Evolutionary conservation across 371 early-diverging fungal species (phyloP).

Genomic region (Mortierella sp.): DNA sequence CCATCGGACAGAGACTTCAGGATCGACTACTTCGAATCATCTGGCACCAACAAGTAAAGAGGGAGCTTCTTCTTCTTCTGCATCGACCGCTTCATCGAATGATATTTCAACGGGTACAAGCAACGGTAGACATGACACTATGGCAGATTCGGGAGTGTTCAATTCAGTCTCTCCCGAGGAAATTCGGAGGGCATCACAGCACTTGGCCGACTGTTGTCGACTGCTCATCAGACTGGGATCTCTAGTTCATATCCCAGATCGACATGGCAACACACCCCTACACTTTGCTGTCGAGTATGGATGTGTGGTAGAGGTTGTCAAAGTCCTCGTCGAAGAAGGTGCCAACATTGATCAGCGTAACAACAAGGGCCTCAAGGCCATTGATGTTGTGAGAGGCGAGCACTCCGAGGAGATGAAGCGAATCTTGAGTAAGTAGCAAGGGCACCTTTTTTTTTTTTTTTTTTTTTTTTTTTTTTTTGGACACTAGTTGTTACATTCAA

Average conservation of each 20-base stretch:
- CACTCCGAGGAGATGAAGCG: slow-evolving; percentile 49
- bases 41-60: slow-evolving; percentile 33
- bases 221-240: slow-evolving; percentile 68
- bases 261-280: slow-evolving; percentile 72
- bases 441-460: slow-evolving; percentile 6
- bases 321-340: slow-evolving; percentile 60
- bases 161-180: slow-evolving; percentile 41
- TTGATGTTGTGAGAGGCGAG: slow-evolving; percentile 58
- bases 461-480: not conserved
- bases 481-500: no score
- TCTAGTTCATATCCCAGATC: slow-evolving; percentile 67
- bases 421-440: slow-evolving; percentile 52
- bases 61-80: slow-evolving; percentile 25
- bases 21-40: slow-evolving; percentile 36
- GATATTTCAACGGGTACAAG: slow-evolving; percentile 32
- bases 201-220: slow-evolving; percentile 62
- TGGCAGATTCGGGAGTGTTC: slow-evolving; percentile 25
- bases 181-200: slow-evolving; percentile 42
- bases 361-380: slow-evolving; percentile 61
- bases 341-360: slow-evolving; percentile 61
- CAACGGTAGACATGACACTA: slow-evolving; percentile 4
- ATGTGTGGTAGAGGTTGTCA: slow-evolving; percentile 63
- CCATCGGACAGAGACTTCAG: slow-evolving; percentile 33
- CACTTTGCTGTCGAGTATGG: slow-evolving; percentile 76
- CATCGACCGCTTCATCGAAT: slow-evolving; percentile 43